Percentiles rank a stretch among this genome's conserved stretches.
These are phyloP conservation scores for Penicillium salamii DNA, from an alignment of 495 filamentous ascomycete genomes.

Conservation along the genomic window DNA sequence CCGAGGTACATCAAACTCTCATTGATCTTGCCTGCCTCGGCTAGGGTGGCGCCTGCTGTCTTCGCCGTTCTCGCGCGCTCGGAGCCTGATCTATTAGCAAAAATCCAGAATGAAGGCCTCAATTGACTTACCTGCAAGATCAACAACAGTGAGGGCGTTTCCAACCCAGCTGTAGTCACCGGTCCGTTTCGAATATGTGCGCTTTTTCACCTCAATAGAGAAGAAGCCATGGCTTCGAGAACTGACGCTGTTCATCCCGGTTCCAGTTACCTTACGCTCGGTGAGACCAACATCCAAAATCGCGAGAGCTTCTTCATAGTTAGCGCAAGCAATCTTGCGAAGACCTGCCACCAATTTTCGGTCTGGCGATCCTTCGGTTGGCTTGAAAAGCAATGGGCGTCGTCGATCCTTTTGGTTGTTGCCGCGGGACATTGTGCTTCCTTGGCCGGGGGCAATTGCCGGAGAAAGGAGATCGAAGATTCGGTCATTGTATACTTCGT, in stretches of 20 bases:
- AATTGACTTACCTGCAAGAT: slow-evolving; percentile 68
- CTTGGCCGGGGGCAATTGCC: slow-evolving; percentile 38
- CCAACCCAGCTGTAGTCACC: slow-evolving; percentile 68
- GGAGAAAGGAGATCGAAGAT: slow-evolving; percentile 88
- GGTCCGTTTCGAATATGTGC: slow-evolving; percentile 48
- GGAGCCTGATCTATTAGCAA: slow-evolving; percentile 52
- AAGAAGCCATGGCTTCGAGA: slow-evolving; percentile 96
- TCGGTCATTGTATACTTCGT: slow-evolving; percentile 98
- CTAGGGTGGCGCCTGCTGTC: slow-evolving; percentile 86
- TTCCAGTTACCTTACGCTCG: slow-evolving; percentile 85
- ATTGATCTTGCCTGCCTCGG: slow-evolving; percentile 96
- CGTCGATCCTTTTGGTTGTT: slow-evolving; percentile 64
- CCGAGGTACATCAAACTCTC: slow-evolving; percentile 97
- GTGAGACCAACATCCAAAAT: slow-evolving; percentile 87
- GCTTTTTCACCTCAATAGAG: slow-evolving; percentile 89
- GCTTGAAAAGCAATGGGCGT: slow-evolving; percentile 80
- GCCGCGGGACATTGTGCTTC: slow-evolving; percentile 37
- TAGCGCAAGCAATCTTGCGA: slow-evolving; percentile 85
- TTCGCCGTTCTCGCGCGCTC: slow-evolving; percentile 91
- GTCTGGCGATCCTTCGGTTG: slow-evolving; percentile 78
- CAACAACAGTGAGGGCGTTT: slow-evolving; percentile 83
- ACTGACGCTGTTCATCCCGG: slow-evolving; percentile 82
- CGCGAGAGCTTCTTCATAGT: slow-evolving; percentile 79
- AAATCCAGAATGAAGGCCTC: neutral
- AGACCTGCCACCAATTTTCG: slow-evolving; percentile 89